Evolutionary conservation across 306 rosid species (phyloP).

Genomic region (Comarum palustre): DNA sequence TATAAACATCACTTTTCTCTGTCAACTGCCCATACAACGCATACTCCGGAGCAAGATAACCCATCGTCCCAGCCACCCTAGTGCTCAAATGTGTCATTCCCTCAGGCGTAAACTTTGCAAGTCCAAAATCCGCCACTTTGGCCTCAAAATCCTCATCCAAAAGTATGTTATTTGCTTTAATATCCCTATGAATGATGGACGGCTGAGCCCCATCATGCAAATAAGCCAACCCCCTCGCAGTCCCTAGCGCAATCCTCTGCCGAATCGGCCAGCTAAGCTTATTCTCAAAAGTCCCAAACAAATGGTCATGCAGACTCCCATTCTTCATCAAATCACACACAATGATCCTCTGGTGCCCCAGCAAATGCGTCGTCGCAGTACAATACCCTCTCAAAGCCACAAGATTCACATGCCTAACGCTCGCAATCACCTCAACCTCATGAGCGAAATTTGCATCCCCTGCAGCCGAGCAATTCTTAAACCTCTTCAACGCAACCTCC

Average conservation of each 20-base stretch:
- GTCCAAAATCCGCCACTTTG: slow-evolving; percentile 89
- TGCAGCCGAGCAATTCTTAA: slow-evolving; percentile 84
- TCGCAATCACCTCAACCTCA: slow-evolving; percentile 89
- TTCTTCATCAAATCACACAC: slow-evolving; percentile 90
- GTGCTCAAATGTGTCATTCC: slow-evolving; percentile 96
- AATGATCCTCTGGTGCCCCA: slow-evolving; percentile 93
- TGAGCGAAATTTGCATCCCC: slow-evolving; percentile 79
- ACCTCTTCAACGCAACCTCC: slow-evolving; percentile 84
- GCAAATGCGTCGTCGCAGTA: slow-evolving; percentile 67
- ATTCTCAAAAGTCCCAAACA: slow-evolving; percentile 49
- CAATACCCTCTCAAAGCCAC: slow-evolving; percentile 86
- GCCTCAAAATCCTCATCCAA: slow-evolving; percentile 78
- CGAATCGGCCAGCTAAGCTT: slow-evolving; percentile 80
- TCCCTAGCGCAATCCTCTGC: slow-evolving; percentile 75
- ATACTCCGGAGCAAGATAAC: slow-evolving; percentile 96
- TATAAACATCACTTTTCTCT: slow-evolving; percentile 83
- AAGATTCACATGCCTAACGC: slow-evolving; percentile 86
- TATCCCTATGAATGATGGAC: slow-evolving; percentile 84
- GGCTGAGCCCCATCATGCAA: slow-evolving; percentile 94
- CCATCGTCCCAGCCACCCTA: slow-evolving; percentile 94
- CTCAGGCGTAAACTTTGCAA: slow-evolving; percentile 85
- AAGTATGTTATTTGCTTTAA: slow-evolving; percentile 86
- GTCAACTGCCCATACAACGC: slow-evolving; percentile 93
- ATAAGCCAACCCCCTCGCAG: slow-evolving; percentile 89
- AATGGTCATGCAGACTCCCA: slow-evolving; percentile 89